Percentiles rank a stretch among this genome's conserved stretches.
Conservation (phyloP, 2,329 filamentous ascomycete genomes). For the Pestalotiopsis sp. region DNA sequence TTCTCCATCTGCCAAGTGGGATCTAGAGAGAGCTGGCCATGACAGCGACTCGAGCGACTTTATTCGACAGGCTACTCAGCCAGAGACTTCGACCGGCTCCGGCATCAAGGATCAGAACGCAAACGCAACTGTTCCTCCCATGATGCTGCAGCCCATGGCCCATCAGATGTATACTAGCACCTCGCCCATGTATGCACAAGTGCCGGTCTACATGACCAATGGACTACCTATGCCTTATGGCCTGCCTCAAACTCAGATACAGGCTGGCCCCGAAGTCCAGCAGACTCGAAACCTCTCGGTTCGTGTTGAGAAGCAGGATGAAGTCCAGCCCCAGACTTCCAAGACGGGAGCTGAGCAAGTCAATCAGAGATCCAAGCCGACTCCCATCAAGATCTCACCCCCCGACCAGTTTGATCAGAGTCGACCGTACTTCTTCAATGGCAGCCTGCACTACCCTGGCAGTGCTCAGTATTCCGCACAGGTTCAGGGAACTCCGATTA, state of each 20-base stretch:
- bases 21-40: slow-evolving; percentile 40
- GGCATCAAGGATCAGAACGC: slow-evolving; percentile 10
- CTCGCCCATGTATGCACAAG: slow-evolving; percentile 24
- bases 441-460: slow-evolving; percentile 45
- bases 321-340: slow-evolving; percentile 13
- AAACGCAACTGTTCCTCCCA: background rate
- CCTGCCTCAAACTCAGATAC: background rate
- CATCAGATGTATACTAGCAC: slow-evolving; percentile 21
- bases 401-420: slow-evolving; percentile 49
- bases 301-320: slow-evolving; percentile 17
- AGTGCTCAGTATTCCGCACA: slow-evolving; percentile 19
- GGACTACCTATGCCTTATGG: slow-evolving; percentile 22
- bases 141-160: slow-evolving; percentile 22
- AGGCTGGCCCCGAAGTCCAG: slow-evolving; percentile 11
- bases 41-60: slow-evolving; percentile 28
- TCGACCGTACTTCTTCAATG: slow-evolving; percentile 48
- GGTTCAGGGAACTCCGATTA: slow-evolving; percentile 22
- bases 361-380: slow-evolving; percentile 33
- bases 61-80: slow-evolving; percentile 22
- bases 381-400: slow-evolving; percentile 38
- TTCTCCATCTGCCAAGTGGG: slow-evolving; percentile 56
- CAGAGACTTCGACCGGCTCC: slow-evolving; percentile 9
- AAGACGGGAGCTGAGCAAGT: slow-evolving; percentile 24
- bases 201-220: slow-evolving; percentile 29
- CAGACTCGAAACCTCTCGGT: slow-evolving; percentile 16